Conservation (phyloP, 2,329 filamentous ascomycete genomes). For the Metarhizium humberi region DNA sequence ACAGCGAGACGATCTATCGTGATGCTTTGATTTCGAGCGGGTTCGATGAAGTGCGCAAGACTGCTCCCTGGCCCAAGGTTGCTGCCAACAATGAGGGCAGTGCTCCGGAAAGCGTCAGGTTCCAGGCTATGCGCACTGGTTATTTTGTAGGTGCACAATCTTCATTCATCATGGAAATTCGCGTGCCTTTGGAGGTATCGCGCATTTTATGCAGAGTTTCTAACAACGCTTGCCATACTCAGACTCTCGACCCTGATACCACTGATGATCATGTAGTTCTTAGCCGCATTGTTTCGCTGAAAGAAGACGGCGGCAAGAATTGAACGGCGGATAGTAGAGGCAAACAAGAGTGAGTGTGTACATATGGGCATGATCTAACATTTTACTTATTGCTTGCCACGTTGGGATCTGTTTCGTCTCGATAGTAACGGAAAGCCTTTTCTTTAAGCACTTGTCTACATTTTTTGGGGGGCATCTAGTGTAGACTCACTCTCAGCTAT, state of each 20-base stretch:
- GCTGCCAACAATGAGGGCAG: conserved; percentile 54
- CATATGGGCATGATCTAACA: no score
- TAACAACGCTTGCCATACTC: neutral
- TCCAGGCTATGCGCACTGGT: conserved; percentile 77
- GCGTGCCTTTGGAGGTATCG: neutral
- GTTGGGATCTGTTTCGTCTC: no score
- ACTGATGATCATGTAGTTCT: conserved; percentile 66
- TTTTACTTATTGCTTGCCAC: no score
- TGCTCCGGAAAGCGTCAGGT: conserved; percentile 64
- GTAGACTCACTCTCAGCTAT: no score
- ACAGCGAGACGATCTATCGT: conserved; percentile 65
- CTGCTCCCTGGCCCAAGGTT: conserved; percentile 72
- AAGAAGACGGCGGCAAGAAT: conserved; percentile 66
- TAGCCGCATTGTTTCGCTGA: conserved; percentile 80
- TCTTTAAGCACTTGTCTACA: no score
- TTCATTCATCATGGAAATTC: neutral
- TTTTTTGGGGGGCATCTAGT: no score
- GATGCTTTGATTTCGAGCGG: conserved; percentile 71
- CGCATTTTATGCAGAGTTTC: neutral
- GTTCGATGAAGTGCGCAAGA: conserved; percentile 59
- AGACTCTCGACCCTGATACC: conserved; percentile 64
- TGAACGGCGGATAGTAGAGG: neutral
- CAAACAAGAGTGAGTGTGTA: no score
- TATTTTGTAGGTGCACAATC: conserved; percentile 51
- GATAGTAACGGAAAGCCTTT: no score